These are phyloP conservation scores for Pleurozium schreberi DNA, from an alignment of 225 moss, liverwort and hornwort genomes.

Conservation along the genomic window DNA sequence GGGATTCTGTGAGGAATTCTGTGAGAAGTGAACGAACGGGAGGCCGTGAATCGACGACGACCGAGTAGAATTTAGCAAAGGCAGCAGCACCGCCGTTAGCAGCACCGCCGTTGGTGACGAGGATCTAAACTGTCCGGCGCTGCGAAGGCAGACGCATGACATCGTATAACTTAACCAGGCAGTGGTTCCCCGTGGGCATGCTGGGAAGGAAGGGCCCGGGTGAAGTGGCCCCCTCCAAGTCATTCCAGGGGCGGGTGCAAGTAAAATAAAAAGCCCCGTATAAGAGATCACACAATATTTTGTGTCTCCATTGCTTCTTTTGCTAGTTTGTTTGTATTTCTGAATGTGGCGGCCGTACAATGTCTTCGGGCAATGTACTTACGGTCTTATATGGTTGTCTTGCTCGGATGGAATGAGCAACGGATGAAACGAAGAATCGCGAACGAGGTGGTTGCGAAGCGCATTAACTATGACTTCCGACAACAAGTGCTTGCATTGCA, in stretches of 20 bases:
- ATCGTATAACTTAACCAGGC: no score
- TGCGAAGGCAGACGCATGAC: background rate
- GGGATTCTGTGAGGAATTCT: background rate
- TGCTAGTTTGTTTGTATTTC: background rate
- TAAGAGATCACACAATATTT: background rate
- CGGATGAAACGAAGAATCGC: background rate
- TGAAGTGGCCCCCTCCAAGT: no score
- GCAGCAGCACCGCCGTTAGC: no score
- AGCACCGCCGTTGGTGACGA: background rate
- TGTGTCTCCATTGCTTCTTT: background rate
- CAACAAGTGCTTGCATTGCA: background rate
- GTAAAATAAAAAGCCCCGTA: no score
- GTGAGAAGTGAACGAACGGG: no score
- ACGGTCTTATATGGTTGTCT: background rate
- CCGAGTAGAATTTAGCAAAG: background rate
- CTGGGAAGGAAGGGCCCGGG: no score
- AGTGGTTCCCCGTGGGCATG: no score
- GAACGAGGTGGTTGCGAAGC: background rate
- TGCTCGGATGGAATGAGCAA: background rate
- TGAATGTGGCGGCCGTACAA: background rate
- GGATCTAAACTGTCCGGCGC: background rate
- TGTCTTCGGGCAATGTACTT: background rate
- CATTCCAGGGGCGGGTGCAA: no score
- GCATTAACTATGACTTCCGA: background rate
- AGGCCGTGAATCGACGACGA: background rate